phyloP scores from a whole-genome alignment of 2,329 filamentous ascomycete genomes.

The Paracoccidioides lutzii region DNA sequence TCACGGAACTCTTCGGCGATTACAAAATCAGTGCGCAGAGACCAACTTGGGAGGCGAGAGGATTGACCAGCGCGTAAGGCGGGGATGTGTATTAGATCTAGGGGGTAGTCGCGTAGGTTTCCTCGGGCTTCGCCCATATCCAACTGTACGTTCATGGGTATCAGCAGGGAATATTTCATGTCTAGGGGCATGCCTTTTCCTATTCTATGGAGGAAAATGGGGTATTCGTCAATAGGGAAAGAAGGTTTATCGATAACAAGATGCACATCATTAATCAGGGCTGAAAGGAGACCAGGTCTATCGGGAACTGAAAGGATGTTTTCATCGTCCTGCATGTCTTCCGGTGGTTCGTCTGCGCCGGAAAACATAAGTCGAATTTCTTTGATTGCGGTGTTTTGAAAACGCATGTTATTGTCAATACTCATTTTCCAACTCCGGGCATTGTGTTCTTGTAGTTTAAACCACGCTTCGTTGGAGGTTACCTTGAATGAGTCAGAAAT shows the following conservation, averaged over 20 bases:
- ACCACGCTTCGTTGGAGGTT: slow-evolving; percentile 61
- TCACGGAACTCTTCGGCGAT: slow-evolving; percentile 88
- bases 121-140: slow-evolving; percentile 82
- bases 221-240: slow-evolving; percentile 69
- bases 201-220: slow-evolving; percentile 71
- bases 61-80: slow-evolving; percentile 68
- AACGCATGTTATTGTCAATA: slow-evolving; percentile 62
- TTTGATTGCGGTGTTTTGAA: slow-evolving; percentile 60
- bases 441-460: slow-evolving; percentile 66
- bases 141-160: slow-evolving; percentile 81
- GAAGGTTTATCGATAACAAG: slow-evolving; percentile 83
- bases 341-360: slow-evolving; percentile 66
- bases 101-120: slow-evolving; percentile 82
- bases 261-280: slow-evolving; percentile 71
- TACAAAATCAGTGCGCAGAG: slow-evolving; percentile 80
- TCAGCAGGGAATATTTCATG: slow-evolving; percentile 77
- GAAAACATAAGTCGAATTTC: slow-evolving; percentile 70
- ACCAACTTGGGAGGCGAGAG: slow-evolving; percentile 64
- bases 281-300: slow-evolving; percentile 68
- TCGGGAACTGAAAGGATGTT: slow-evolving; percentile 74
- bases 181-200: slow-evolving; percentile 94
- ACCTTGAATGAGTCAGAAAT: slow-evolving; percentile 62
- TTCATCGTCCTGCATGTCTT: slow-evolving; percentile 72
- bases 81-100: slow-evolving; percentile 84
- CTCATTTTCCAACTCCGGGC: slow-evolving; percentile 83